Conservation (phyloP, 306 rosid species). For the Hippophae rhamnoides region DNA sequence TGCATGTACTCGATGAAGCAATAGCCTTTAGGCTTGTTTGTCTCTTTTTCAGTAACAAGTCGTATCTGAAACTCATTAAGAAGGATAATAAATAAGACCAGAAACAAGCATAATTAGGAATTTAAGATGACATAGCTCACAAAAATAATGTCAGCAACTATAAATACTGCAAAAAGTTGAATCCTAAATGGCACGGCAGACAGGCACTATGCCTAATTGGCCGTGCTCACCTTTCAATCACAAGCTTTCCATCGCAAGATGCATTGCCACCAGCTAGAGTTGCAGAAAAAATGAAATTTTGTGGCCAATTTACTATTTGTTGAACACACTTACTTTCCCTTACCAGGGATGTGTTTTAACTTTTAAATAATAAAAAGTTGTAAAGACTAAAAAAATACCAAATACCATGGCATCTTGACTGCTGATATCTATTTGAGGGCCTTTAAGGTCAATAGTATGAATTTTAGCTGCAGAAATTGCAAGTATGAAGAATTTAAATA, state of each 20-base stretch:
- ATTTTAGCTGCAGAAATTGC: slow-evolving; percentile 60
- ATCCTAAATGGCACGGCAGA: slow-evolving; percentile 99
- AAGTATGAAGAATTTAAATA: slow-evolving; percentile 39
- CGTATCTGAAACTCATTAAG: slow-evolving; percentile 48
- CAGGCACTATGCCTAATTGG: slow-evolving; percentile 99
- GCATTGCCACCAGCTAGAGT: slow-evolving; percentile 98
- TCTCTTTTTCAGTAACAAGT: slow-evolving; percentile 52
- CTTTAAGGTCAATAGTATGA: slow-evolving; percentile 54
- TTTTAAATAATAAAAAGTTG: slow-evolving; percentile 39
- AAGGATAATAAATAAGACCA: slow-evolving; percentile 13
- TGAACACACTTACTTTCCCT: slow-evolving; percentile 75
- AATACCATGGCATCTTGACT: slow-evolving; percentile 70
- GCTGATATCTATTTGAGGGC: slow-evolving; percentile 55
- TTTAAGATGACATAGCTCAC: slow-evolving; percentile 7
- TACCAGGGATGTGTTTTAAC: slow-evolving; percentile 75
- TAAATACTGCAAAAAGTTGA: slow-evolving; percentile 23
- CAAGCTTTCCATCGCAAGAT: slow-evolving; percentile 84
- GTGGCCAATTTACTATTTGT: slow-evolving; percentile 84
- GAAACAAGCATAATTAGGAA: slow-evolving; percentile 16
- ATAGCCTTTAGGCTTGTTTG: slow-evolving; percentile 88
- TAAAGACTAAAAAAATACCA: slow-evolving; percentile 24
- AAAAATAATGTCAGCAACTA: not conserved
- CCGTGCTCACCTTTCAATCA: slow-evolving; percentile 99
- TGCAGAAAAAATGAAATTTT: slow-evolving; percentile 72
- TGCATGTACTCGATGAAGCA: slow-evolving; percentile 92